Percentiles rank a stretch among this genome's conserved stretches.
Conservation (phyloP, 2,329 filamentous ascomycete genomes). For the Verticillium alfalfae region DNA sequence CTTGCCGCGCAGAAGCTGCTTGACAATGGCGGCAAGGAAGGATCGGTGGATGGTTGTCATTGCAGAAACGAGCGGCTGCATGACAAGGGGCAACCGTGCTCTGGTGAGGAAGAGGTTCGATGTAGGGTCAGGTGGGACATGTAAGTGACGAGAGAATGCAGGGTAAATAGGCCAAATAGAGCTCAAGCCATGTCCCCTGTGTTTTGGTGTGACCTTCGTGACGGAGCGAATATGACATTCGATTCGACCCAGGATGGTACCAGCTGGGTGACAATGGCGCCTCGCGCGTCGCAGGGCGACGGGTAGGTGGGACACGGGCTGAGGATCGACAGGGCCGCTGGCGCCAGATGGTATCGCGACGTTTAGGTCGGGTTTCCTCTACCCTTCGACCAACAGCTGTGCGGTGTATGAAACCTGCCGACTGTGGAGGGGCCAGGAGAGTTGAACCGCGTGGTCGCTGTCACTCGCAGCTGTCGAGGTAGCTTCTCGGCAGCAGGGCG, state of each 20-base stretch:
- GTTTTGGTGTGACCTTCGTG: neutral
- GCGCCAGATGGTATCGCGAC: neutral
- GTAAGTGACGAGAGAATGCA: constrained; percentile 11
- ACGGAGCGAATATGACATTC: neutral
- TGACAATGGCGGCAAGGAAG: constrained; percentile 48
- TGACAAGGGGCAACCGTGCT: constrained; percentile 22
- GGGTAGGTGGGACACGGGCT: neutral
- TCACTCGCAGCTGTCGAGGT: neutral
- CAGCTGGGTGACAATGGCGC: neutral
- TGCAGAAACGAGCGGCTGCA: constrained; percentile 48
- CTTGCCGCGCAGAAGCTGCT: constrained; percentile 53
- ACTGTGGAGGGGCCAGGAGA: neutral
- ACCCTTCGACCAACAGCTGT: neutral
- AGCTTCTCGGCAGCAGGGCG: neutral
- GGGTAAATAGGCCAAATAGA: constrained; percentile 7
- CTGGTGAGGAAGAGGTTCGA: neutral
- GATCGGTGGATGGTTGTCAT: constrained; percentile 53
- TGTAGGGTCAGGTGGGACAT: constrained; percentile 6
- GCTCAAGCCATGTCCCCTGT: constrained; percentile 8
- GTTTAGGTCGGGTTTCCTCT: neutral
- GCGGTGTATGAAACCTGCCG: neutral
- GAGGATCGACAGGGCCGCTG: neutral
- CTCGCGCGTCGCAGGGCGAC: neutral
- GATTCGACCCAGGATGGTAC: neutral
- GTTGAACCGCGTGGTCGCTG: neutral